Conservation (phyloP, 2,329 filamentous ascomycete genomes). For the Macrophomina phaseolina region DNA sequence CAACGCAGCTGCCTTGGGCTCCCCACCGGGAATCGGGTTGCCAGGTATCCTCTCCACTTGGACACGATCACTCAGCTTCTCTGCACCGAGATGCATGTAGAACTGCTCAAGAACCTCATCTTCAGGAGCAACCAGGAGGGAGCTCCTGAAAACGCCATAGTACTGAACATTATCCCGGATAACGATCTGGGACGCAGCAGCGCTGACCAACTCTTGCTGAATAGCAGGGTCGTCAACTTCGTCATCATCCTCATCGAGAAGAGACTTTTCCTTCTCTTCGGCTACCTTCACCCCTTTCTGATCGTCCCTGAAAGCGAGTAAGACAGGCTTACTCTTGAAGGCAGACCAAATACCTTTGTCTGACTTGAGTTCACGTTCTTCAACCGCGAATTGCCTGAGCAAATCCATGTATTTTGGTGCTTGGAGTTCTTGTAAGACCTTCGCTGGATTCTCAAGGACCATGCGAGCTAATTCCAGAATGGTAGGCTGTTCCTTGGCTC, state of each 20-base stretch:
- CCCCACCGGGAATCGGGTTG: slow-evolving; percentile 56
- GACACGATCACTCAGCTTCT: slow-evolving; percentile 67
- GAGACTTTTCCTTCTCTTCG: slow-evolving; percentile 49
- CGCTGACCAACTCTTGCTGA: slow-evolving; percentile 20
- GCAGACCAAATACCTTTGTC: slow-evolving; percentile 79
- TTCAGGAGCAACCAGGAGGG: slow-evolving; percentile 84
- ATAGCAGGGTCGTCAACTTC: slow-evolving; percentile 42
- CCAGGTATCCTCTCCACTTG: slow-evolving; percentile 26
- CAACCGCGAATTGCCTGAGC: slow-evolving; percentile 79
- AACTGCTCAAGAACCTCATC: slow-evolving; percentile 87
- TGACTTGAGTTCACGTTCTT: slow-evolving; percentile 70
- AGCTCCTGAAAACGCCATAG: slow-evolving; percentile 85
- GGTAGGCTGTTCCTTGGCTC: slow-evolving; percentile 89
- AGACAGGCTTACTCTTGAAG: slow-evolving; percentile 76
- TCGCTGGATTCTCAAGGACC: slow-evolving; percentile 81
- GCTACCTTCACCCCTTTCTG: slow-evolving; percentile 52
- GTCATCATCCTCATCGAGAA: slow-evolving; percentile 51
- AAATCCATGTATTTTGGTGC: slow-evolving; percentile 87
- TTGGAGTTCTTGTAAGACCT: slow-evolving; percentile 79
- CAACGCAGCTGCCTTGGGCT: slow-evolving; percentile 70
- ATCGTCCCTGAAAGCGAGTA: slow-evolving; percentile 80
- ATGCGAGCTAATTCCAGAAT: slow-evolving; percentile 83
- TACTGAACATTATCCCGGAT: slow-evolving; percentile 56
- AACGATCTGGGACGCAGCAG: slow-evolving; percentile 70
- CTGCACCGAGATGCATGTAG: slow-evolving; percentile 80